Evolutionary conservation across 192 early-diverging fungal species (phyloP), one percentile per base, ranked within the genome.

Genomic region (Phlyctochytrium arcticum): DNA sequence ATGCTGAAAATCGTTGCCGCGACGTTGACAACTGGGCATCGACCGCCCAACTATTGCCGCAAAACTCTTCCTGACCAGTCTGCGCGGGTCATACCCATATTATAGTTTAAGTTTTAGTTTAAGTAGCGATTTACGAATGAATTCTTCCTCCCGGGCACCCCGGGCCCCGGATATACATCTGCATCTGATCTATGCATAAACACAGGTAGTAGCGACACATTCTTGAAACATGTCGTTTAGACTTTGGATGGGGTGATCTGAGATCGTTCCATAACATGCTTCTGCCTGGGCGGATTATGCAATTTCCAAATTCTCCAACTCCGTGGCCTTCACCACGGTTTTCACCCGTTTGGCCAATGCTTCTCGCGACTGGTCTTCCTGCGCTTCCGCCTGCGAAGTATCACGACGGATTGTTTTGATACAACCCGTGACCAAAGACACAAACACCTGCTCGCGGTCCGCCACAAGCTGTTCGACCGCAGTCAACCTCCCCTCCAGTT

Each of bases 1-100:
- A 64, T 65, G 58, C 24, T 58, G 7, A 61, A 56, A 30, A 61
- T 61, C 30, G 51, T 61, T 10, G 7, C 7, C 6, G 57, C 51
- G 7, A 15, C 12, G 12, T 30, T 61, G 27, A 10, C 7, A 8
- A 9, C 8, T n/a, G 24, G 27, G 9, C 55, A 12, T 50, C 19
- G 60, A 56, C 60, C 60, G 9, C 12, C 37, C 37, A 42, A 42
- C 9, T 42, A 42, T 42, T n/a, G 37, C n/a, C 37, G 37, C n/a
- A n/a, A 42, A 42, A 10, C 8, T n/a, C 8, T n/a, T 42, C 37
- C 37, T 42, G n/a, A 42, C 37, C 37, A n/a, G 37, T 42, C 9
- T 42, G n/a, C 37, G 37, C 37, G 9, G 37, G 37, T 42, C n/a
- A 42, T 42, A 42, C n/a, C 37, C 37, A 42, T 10, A 42, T 42